A percentile compares a stretch with the other conserved stretches of the same genome.
Evolutionary conservation across 2,329 filamentous ascomycete species (phyloP).

Genomic region (Myriosclerotinia curreyana): DNA sequence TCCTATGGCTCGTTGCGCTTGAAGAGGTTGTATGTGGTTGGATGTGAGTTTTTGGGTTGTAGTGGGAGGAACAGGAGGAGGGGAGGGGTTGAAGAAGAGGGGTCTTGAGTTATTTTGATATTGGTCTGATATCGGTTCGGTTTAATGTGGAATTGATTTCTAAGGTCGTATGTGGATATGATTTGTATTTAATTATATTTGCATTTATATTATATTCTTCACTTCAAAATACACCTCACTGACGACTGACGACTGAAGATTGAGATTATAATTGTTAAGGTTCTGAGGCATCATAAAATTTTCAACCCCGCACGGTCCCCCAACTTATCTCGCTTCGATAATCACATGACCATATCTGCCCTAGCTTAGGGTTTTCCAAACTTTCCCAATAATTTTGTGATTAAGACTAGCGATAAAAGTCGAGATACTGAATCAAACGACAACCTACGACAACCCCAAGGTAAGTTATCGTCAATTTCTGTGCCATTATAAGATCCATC

Average conservation of each 20-base stretch:
- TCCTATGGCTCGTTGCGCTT: no score
- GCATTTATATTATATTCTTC: no score
- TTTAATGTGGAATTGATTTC: no score
- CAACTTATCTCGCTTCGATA: conserved; percentile 9
- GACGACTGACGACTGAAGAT: not conserved
- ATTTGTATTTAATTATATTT: no score
- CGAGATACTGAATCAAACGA: conserved; percentile 20
- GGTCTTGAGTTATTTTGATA: no score
- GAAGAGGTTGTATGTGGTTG: no score
- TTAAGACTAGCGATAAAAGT: conserved; percentile 15
- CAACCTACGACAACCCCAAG: conserved; percentile 22
- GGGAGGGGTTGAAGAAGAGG: no score
- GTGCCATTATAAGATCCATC: not conserved
- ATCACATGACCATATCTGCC: conserved; percentile 18
- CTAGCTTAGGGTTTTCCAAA: conserved; percentile 19
- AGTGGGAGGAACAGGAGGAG: no score
- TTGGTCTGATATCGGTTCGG: no score
- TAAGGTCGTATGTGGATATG: no score
- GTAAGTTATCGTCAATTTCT: conserved; percentile 13
- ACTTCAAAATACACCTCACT: not conserved
- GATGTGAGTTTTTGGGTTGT: no score
- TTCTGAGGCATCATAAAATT: conserved; percentile 4
- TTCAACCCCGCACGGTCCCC: not conserved
- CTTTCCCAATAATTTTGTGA: conserved; percentile 16
- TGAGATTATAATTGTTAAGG: conserved; percentile 1